Percentiles rank a stretch among this genome's conserved stretches.
phyloP scores from a whole-genome alignment of 2,329 filamentous ascomycete genomes.

The Ophiosphaerella narmari region DNA sequence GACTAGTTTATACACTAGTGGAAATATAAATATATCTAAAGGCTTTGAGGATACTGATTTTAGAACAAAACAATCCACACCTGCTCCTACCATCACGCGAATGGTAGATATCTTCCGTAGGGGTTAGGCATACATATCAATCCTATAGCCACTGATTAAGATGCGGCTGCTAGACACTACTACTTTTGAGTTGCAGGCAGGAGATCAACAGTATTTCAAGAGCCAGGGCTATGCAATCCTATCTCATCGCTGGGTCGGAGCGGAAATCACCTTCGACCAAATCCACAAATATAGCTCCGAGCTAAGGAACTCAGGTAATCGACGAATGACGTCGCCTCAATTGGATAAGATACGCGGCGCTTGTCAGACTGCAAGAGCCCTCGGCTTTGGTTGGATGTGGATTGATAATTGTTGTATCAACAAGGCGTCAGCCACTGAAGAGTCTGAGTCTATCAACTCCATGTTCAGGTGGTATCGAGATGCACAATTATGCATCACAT shows the following conservation, averaged over 20 bases:
- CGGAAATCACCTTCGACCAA: not conserved
- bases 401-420: conserved; percentile 5
- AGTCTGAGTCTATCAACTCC: conserved; percentile 6
- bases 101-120: not conserved
- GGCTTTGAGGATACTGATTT: too few relatives aligned
- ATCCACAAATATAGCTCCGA: not conserved
- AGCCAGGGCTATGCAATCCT: conserved; percentile 4
- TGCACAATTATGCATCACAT: conserved; percentile 4
- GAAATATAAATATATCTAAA: too few relatives aligned
- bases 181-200: not conserved
- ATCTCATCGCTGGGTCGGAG: conserved; percentile 1
- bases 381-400: conserved; percentile 2
- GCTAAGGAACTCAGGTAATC: not conserved
- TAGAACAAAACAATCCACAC: too few relatives aligned
- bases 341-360: conserved; percentile 3
- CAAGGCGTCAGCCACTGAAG: conserved; percentile 1
- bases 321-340: not conserved
- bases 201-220: conserved; percentile 1
- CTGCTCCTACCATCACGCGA: too few relatives aligned
- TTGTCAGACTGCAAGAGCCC: not conserved
- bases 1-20: too few relatives aligned
- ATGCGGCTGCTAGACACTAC: conserved; percentile 4
- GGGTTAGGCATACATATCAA: not conserved
- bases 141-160: not conserved
- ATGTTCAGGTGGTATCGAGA: conserved; percentile 9